Evolutionary conservation across 257 asterid genomes (phyloP).

Genomic region (Scutellaria minor): DNA sequence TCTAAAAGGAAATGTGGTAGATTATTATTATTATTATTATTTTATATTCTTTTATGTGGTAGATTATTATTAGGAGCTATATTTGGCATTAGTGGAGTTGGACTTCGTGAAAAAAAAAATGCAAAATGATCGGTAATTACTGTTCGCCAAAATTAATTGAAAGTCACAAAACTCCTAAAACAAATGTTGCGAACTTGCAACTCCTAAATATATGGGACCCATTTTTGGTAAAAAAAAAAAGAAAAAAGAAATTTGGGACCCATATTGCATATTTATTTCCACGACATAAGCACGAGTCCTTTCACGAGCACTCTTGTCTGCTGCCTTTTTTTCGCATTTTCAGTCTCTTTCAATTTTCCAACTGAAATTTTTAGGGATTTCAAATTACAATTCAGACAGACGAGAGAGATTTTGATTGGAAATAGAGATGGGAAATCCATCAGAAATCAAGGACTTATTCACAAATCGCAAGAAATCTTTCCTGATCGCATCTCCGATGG

Average conservation of each 20-base stretch:
- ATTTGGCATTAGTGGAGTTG: no score
- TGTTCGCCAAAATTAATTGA: no score
- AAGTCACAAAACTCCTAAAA: no score
- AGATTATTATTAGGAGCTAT: no score
- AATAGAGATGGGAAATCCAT: conserved; percentile 15
- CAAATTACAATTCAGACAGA: not conserved
- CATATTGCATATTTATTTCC: not conserved
- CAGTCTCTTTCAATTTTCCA: not conserved
- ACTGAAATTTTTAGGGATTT: not conserved
- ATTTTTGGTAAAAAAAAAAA: no score
- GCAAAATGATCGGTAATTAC: no score
- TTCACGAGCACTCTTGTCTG: not conserved
- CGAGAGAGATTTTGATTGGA: not conserved
- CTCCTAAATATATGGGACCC: no score
- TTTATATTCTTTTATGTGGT: no score
- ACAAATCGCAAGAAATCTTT: conserved; percentile 31
- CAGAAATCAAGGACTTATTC: conserved; percentile 28
- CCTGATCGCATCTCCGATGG: conserved; percentile 42
- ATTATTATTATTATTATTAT: no score
- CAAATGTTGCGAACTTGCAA: no score
- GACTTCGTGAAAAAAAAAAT: no score
- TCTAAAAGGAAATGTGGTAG: no score
- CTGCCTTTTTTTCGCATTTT: not conserved
- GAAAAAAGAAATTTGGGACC: not conserved
- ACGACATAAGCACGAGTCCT: not conserved